A percentile compares a stretch with the other conserved stretches of the same genome.
phyloP scores from a whole-genome alignment of 2,329 filamentous ascomycete genomes.

The Scytalidium lignicola region DNA sequence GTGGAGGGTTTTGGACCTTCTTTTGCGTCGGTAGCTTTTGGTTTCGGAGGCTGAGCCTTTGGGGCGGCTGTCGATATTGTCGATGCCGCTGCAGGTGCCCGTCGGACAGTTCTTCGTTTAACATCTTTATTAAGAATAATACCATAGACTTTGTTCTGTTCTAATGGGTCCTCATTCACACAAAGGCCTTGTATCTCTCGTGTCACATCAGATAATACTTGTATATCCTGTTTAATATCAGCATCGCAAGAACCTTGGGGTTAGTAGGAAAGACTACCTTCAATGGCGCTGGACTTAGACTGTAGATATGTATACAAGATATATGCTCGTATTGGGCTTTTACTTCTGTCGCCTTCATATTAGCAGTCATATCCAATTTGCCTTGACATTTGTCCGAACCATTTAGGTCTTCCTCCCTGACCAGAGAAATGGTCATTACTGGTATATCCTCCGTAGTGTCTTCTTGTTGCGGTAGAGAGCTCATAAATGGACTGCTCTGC shows the following conservation, averaged over 20 bases:
- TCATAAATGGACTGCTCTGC: conserved; percentile 62
- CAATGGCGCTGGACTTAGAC: conserved; percentile 65
- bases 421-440: conserved; percentile 58
- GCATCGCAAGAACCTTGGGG: background rate
- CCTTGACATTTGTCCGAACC: conserved; percentile 38
- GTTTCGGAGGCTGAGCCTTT: conserved; percentile 26
- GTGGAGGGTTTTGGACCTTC: conserved; percentile 8
- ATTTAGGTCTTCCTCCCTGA: conserved; percentile 67
- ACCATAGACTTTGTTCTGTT: conserved; percentile 59
- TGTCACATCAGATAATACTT: conserved; percentile 65
- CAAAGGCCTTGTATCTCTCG: conserved; percentile 55
- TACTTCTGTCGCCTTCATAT: conserved; percentile 43
- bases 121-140: conserved; percentile 70
- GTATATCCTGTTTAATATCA: conserved; percentile 46
- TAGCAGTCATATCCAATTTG: background rate
- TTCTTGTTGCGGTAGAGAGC: conserved; percentile 54
- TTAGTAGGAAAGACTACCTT: conserved; percentile 42
- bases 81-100: conserved; percentile 14
- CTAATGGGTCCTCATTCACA: conserved; percentile 52
- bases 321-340: conserved; percentile 68
- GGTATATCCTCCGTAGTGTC: conserved; percentile 42
- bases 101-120: conserved; percentile 35
- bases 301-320: conserved; percentile 81
- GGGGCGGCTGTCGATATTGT: conserved; percentile 33
- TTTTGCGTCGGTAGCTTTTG: conserved; percentile 15